A percentile compares a stretch with the other conserved stretches of the same genome.
These are phyloP conservation scores for Phaseolus lunatus DNA, from an alignment of 306 rosid genomes.

Conservation along the genomic window DNA sequence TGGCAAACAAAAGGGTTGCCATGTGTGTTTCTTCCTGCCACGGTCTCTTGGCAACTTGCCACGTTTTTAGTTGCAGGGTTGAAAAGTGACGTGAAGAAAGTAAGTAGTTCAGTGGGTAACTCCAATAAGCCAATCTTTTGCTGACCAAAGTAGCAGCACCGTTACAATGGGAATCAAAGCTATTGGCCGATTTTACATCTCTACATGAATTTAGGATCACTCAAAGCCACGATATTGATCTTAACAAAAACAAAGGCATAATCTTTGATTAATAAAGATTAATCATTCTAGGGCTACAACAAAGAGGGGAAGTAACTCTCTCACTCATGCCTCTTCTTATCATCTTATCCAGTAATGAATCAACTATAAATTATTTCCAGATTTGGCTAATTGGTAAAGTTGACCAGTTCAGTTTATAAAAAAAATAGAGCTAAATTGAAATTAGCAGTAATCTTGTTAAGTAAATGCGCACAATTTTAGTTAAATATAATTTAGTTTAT, in stretches of 20 bases:
- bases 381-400: no score
- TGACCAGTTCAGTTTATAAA: no score
- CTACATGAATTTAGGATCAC: not conserved
- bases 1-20: constrained; percentile 31
- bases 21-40: constrained; percentile 21
- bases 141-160: not conserved
- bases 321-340: no score
- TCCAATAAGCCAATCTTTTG: not conserved
- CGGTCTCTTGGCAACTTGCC: not conserved
- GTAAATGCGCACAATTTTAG: no score
- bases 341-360: no score
- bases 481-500: no score
- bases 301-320: not conserved
- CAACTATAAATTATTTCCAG: no score
- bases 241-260: not conserved
- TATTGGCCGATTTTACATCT: not conserved
- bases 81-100: not conserved
- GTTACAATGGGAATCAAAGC: not conserved
- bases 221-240: not conserved
- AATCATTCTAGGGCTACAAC: not conserved
- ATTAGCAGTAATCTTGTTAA: no score
- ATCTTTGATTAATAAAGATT: not conserved
- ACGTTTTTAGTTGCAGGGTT: constrained; percentile 13
- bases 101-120: not conserved
- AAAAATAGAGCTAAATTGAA: no score